A percentile compares a stretch with the other conserved stretches of the same genome.
Evolutionary conservation across 345 rosid genomes (phyloP).

Genomic region (Citrus australasica): DNA sequence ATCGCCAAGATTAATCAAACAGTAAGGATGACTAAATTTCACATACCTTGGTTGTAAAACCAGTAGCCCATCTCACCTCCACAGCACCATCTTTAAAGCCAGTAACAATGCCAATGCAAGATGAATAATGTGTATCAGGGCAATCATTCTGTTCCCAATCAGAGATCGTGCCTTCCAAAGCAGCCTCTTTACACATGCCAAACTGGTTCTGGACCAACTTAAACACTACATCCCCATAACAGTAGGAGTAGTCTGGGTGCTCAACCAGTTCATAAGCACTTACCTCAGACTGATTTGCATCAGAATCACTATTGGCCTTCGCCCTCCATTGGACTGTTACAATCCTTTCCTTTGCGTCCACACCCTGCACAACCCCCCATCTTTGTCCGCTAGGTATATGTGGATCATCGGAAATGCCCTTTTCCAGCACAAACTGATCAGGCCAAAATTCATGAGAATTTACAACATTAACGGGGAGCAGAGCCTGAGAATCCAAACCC

Average conservation of each 20-base stretch:
- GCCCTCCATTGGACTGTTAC: constrained; percentile 71
- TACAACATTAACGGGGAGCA: constrained; percentile 56
- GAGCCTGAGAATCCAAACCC: constrained; percentile 53
- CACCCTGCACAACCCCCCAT: constrained; percentile 68
- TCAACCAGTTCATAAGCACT: constrained; percentile 87
- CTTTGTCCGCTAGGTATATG: constrained; percentile 30
- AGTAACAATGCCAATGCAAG: constrained; percentile 64
- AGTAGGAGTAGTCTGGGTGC: constrained; percentile 73
- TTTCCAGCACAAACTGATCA: constrained; percentile 77
- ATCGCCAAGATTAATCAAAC: background rate
- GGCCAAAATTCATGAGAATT: constrained; percentile 93
- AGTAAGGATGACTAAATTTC: constrained; percentile 11
- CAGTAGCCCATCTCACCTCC: constrained; percentile 83
- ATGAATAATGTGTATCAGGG: constrained; percentile 30
- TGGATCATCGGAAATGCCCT: constrained; percentile 43
- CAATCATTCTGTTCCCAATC: constrained; percentile 22
- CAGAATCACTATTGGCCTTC: constrained; percentile 14
- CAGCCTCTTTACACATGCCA: constrained; percentile 14
- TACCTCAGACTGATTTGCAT: constrained; percentile 44
- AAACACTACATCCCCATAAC: constrained; percentile 73
- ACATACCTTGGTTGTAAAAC: constrained; percentile 58
- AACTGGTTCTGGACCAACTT: constrained; percentile 23
- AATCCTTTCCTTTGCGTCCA: constrained; percentile 77
- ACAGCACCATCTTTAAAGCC: constrained; percentile 71
- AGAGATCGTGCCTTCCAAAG: constrained; percentile 18